Conservation (phyloP, 192 early-diverging fungal species). For the Geranomyces michiganensis region DNA sequence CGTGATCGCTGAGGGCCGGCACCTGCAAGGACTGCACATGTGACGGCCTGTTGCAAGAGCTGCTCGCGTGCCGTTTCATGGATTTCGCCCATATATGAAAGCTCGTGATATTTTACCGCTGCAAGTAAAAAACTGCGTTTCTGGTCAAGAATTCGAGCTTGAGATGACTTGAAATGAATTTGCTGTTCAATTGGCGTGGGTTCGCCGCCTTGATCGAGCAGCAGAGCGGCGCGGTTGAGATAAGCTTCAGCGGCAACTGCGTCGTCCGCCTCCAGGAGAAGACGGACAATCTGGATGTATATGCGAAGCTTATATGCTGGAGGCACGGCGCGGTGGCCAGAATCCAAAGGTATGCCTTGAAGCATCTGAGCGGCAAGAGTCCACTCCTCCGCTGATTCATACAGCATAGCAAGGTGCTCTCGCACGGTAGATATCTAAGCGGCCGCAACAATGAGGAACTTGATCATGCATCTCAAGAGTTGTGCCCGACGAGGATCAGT, state of each 20-base stretch:
- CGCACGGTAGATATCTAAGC: constrained; percentile 68
- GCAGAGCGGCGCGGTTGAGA: constrained; percentile 80
- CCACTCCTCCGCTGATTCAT: constrained; percentile 76
- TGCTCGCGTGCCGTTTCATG: constrained; percentile 62
- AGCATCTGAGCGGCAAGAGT: constrained; percentile 83
- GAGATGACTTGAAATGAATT: constrained; percentile 76
- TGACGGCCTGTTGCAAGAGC: constrained; percentile 68
- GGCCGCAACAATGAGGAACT: not conserved
- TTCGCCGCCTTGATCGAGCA: constrained; percentile 42
- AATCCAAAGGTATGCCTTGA: constrained; percentile 89
- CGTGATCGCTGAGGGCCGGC: constrained; percentile 89
- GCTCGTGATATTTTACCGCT: constrained; percentile 79
- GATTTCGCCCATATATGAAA: constrained; percentile 72
- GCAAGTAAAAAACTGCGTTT: constrained; percentile 87
- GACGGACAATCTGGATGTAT: constrained; percentile 83
- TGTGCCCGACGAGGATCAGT: not conserved
- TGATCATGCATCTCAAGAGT: constrained; percentile 28
- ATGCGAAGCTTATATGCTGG: constrained; percentile 75
- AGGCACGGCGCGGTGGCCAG: constrained; percentile 68
- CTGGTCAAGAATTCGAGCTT: constrained; percentile 83
- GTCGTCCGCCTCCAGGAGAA: constrained; percentile 86
- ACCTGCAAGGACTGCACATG: constrained; percentile 85
- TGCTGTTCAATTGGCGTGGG: constrained; percentile 50
- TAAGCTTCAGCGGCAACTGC: constrained; percentile 77
- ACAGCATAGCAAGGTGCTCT: constrained; percentile 73